Conservation (phyloP, 2,329 filamentous ascomycete genomes). For the Mycogone perniciosa region DNA sequence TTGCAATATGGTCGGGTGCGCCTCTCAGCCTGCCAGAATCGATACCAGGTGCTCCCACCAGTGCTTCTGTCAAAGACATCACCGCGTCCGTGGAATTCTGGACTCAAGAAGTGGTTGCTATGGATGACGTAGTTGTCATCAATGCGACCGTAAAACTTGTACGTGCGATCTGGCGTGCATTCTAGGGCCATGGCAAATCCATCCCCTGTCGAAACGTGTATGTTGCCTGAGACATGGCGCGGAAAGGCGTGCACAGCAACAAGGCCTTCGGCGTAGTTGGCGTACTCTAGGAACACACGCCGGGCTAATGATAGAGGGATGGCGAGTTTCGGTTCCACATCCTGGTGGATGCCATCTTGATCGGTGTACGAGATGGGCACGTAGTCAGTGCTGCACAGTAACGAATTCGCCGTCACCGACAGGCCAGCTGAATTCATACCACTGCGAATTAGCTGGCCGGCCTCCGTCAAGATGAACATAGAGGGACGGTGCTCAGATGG, state of each 20-base stretch:
- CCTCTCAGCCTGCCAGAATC: conserved; percentile 13
- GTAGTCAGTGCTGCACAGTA: conserved; percentile 21
- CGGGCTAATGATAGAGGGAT: conserved; percentile 20
- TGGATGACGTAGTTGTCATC: conserved; percentile 20
- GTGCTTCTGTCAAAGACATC: conserved; percentile 16
- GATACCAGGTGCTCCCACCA: conserved; percentile 19
- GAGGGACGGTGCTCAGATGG: conserved; percentile 13
- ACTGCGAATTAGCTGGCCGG: conserved; percentile 22
- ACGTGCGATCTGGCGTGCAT: conserved; percentile 16
- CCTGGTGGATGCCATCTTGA: background rate
- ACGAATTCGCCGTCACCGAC: conserved; percentile 22
- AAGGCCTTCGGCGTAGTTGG: conserved; percentile 15
- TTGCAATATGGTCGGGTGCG: conserved; percentile 1
- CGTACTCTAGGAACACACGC: conserved; percentile 20
- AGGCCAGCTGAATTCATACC: conserved; percentile 26
- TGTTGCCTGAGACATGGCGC: conserved; percentile 23
- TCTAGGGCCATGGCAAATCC: conserved; percentile 21
- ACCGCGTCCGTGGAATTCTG: conserved; percentile 15
- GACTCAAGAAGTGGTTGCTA: conserved; percentile 22
- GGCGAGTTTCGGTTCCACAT: conserved; percentile 6
- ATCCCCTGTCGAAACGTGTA: conserved; percentile 16
- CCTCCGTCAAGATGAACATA: conserved; percentile 24
- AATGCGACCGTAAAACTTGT: conserved; percentile 11
- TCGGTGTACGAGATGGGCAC: conserved; percentile 10
- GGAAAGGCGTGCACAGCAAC: conserved; percentile 12